A percentile compares a stretch with the other conserved stretches of the same genome.
phyloP scores from a whole-genome alignment of 768 basidiomycete species.

The Termitomyces sp. region DNA sequence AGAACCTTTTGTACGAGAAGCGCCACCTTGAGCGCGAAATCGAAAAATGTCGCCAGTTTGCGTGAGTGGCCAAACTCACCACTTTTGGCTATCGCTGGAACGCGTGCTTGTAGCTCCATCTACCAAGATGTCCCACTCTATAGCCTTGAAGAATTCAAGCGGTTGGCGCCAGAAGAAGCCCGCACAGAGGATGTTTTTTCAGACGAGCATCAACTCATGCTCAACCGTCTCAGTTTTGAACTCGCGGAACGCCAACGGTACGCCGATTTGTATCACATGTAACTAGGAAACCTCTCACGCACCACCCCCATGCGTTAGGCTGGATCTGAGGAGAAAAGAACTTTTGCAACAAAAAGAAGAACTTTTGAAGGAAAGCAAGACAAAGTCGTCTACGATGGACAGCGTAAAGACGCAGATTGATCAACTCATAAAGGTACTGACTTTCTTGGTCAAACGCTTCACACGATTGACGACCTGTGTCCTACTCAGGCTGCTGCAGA shows the following conservation, averaged over 20 bases:
- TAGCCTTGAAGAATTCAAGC: conserved; percentile 58
- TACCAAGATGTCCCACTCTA: conserved; percentile 85
- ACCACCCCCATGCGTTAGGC: conserved; percentile 32
- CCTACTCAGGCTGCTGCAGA: conserved; percentile 56
- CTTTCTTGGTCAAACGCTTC: background rate
- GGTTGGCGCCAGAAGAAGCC: conserved; percentile 63
- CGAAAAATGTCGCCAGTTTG: conserved; percentile 88
- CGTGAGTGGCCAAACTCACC: conserved; percentile 43
- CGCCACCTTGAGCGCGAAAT: conserved; percentile 89
- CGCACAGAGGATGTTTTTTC: conserved; percentile 54
- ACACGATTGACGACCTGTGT: conserved; percentile 9
- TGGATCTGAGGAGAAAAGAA: conserved; percentile 66
- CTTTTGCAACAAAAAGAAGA: conserved; percentile 69
- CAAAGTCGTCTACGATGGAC: conserved; percentile 68
- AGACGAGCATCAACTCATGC: conserved; percentile 80
- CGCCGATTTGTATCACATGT: conserved; percentile 14
- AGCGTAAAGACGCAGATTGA: conserved; percentile 77
- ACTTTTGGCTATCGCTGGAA: background rate
- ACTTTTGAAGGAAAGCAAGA: conserved; percentile 72
- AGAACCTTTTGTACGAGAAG: conserved; percentile 87
- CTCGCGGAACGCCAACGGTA: conserved; percentile 85
- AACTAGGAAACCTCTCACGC: background rate
- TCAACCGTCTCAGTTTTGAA: conserved; percentile 83
- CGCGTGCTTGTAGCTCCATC: conserved; percentile 51
- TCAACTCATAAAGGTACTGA: conserved; percentile 59